Evolutionary conservation across 2,329 filamentous ascomycete species (phyloP).

Genomic region (Aspergillus sp.): DNA sequence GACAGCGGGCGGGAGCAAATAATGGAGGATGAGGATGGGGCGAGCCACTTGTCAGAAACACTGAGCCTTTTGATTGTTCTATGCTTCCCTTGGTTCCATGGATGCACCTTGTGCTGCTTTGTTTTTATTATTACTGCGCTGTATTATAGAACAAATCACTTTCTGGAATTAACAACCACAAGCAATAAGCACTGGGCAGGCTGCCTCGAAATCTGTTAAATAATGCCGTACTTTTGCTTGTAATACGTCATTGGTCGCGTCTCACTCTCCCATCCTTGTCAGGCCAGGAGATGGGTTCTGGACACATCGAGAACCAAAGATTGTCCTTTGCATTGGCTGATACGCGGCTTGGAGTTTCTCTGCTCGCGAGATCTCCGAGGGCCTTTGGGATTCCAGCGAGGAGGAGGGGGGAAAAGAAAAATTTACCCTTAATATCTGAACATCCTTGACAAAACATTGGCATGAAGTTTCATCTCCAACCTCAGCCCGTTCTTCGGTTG

Average conservation of each 20-base stretch:
- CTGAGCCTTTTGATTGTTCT: not conserved
- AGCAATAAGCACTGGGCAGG: not conserved
- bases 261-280: slow-evolving; percentile 7
- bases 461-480: slow-evolving; percentile 4
- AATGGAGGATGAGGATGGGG: slow-evolving; percentile 8
- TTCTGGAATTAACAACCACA: not conserved
- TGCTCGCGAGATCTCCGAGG: not conserved
- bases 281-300: slow-evolving; percentile 15
- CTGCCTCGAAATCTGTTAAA: not conserved
- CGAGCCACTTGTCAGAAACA: slow-evolving; percentile 13
- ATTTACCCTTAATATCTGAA: not conserved
- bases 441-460: not conserved
- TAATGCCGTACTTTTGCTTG: slow-evolving; percentile 10
- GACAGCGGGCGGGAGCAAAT: not conserved
- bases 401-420: not conserved
- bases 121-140: not conserved
- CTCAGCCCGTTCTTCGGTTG: not conserved
- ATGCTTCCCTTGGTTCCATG: not conserved
- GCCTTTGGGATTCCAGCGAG: not conserved
- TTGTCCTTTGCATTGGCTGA: slow-evolving; percentile 6
- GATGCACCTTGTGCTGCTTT: not conserved
- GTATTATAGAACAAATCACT: not conserved
- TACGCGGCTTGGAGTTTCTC: not conserved
- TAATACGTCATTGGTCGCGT: slow-evolving; percentile 11
- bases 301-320: slow-evolving; percentile 15